Evolutionary conservation across 2,329 filamentous ascomycete genomes (phyloP).

Genomic region (Aphanocladium album): DNA sequence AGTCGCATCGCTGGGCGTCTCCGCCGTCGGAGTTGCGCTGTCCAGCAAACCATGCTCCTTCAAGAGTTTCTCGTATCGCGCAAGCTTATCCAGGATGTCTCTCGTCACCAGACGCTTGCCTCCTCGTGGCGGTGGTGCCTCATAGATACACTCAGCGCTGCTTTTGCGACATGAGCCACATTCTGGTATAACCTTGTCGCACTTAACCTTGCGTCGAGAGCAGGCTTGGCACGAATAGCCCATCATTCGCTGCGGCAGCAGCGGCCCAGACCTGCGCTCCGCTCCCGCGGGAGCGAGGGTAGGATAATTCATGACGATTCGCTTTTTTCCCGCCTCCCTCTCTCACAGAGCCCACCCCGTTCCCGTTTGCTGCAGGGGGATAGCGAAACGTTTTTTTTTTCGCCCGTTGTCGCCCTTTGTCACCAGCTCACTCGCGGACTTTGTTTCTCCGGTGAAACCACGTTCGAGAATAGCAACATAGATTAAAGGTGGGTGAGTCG

Average conservation of each 20-base stretch:
- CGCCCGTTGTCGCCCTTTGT: background rate
- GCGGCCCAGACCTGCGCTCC: background rate
- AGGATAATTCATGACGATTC: background rate
- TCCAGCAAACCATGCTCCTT: conserved; percentile 28
- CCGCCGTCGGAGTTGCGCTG: background rate
- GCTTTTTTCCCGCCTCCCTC: too few species aligned
- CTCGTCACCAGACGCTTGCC: conserved; percentile 32
- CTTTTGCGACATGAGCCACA: conserved; percentile 23
- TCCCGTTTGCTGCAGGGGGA: too few species aligned
- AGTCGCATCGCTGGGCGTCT: background rate
- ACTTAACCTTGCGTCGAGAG: conserved; percentile 26
- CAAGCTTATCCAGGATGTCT: conserved; percentile 29
- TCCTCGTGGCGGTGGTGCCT: conserved; percentile 32
- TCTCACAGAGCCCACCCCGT: too few species aligned
- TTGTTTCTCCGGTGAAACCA: background rate
- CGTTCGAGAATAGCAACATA: background rate
- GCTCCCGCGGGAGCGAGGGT: conserved; percentile 15
- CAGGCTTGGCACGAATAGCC: conserved; percentile 24
- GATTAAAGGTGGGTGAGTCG: background rate
- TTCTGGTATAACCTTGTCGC: conserved; percentile 20
- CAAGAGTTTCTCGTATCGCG: conserved; percentile 35
- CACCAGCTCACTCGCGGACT: background rate
- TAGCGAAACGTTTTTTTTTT: too few species aligned
- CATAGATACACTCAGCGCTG: conserved; percentile 34
- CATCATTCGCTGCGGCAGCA: conserved; percentile 15